phyloP scores from a whole-genome alignment of 78 protist species.

The Capsaspora owczarzaki region DNA sequence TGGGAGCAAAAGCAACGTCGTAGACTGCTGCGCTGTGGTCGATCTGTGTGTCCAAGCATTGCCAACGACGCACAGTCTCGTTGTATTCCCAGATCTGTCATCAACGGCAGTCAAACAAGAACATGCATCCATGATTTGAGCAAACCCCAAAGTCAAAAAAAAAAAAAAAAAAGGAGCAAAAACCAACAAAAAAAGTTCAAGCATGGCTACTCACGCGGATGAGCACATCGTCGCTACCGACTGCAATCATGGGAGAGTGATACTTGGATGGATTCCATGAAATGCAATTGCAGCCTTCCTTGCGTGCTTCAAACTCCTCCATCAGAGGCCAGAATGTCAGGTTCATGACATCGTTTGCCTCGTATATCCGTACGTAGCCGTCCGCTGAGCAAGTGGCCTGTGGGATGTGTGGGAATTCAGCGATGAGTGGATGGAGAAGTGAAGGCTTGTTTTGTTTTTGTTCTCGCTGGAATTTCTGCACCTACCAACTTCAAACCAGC shows the following conservation, averaged over 20 bases:
- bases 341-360: conserved; percentile 82
- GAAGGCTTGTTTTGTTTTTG: no score
- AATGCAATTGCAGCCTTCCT: conserved; percentile 49
- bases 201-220: not conserved
- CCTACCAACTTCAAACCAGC: conserved; percentile 55
- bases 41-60: not conserved
- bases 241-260: conserved; percentile 51
- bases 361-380: conserved; percentile 73
- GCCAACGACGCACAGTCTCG: conserved; percentile 30
- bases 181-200: not conserved
- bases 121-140: no score
- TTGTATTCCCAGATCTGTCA: conserved; percentile 47
- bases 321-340: conserved; percentile 6
- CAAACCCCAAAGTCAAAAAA: not conserved
- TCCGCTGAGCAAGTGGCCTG: conserved; percentile 73
- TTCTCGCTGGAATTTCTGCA: no score
- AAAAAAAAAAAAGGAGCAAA: not conserved
- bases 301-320: conserved; percentile 23
- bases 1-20: conserved; percentile 70
- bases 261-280: conserved; percentile 67
- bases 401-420: no score
- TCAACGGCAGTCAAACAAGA: not conserved
- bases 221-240: conserved; percentile 69
- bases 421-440: no score
- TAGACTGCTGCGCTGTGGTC: conserved; percentile 35